These are phyloP conservation scores for Blastobotrys raffinosifermentans DNA, from an alignment of 1,139 yeast genomes.

Conservation along the genomic window DNA sequence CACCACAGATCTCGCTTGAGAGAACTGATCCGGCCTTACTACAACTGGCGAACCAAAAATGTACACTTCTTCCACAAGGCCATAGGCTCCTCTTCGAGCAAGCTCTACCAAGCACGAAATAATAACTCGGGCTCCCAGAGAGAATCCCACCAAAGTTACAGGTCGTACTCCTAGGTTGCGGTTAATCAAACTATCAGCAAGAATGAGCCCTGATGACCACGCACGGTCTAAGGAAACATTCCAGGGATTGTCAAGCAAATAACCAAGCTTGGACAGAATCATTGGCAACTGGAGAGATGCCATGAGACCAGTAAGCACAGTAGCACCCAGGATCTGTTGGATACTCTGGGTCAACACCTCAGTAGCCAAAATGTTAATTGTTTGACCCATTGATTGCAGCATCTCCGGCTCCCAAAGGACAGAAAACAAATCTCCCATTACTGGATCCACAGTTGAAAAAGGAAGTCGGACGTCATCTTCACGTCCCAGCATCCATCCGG, in stretches of 20 bases:
- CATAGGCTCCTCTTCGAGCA: conserved; percentile 80
- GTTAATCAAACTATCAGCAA: conserved; percentile 85
- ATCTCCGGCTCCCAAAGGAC: conserved; percentile 97
- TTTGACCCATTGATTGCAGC: conserved; percentile 94
- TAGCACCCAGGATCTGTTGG: conserved; percentile 91
- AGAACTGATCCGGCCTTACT: conserved; percentile 69
- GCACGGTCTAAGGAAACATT: conserved; percentile 95
- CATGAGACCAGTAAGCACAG: conserved; percentile 88
- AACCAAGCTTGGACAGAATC: conserved; percentile 83
- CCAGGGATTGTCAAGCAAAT: conserved; percentile 95
- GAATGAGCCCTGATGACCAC: conserved; percentile 88
- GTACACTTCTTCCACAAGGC: conserved; percentile 82
- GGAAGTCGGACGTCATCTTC: conserved; percentile 96
- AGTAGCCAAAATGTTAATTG: conserved; percentile 85
- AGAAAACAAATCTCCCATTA: conserved; percentile 93
- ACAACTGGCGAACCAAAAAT: conserved; percentile 88
- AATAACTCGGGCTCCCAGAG: conserved; percentile 88
- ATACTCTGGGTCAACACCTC: conserved; percentile 90
- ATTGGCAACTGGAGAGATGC: conserved; percentile 93
- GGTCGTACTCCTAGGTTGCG: conserved; percentile 93
- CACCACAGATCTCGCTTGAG: conserved; percentile 77
- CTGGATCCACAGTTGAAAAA: conserved; percentile 93
- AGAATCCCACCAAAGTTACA: conserved; percentile 85
- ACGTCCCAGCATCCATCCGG: conserved; percentile 97
- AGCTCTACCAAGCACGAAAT: conserved; percentile 85